phyloP scores from a whole-genome alignment of 495 filamentous ascomycete genomes.

The Podospora bellae-mahoneyi region DNA sequence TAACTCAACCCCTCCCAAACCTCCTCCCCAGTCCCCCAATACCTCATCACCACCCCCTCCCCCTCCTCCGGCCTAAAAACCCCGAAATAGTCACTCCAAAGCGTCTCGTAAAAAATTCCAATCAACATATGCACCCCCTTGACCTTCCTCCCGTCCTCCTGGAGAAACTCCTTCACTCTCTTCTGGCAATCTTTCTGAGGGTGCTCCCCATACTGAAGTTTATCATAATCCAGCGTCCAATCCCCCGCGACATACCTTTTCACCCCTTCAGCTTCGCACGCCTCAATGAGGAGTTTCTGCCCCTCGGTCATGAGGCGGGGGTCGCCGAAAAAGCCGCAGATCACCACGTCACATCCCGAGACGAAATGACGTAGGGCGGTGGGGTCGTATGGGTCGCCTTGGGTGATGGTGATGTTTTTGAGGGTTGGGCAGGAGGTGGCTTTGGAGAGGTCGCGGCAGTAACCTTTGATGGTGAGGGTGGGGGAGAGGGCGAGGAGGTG shows the following conservation, averaged over 20 bases:
- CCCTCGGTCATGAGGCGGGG: neutral
- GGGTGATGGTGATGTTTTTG: neutral
- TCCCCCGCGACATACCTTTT: neutral
- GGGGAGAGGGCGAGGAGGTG: neutral
- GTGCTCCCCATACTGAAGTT: neutral
- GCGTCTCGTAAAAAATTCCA: neutral
- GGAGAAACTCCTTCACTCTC: neutral
- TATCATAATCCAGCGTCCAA: neutral
- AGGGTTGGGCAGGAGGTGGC: neutral
- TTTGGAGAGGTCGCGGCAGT: neutral
- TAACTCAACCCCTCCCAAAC: neutral
- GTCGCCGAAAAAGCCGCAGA: neutral
- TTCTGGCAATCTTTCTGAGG: neutral
- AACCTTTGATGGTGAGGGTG: neutral
- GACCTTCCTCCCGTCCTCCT: neutral
- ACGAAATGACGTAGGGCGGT: neutral
- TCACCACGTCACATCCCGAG: neutral
- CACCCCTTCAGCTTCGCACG: neutral
- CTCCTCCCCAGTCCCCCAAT: neutral
- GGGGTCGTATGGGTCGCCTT: neutral
- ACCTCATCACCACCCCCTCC: neutral
- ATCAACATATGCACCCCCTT: neutral
- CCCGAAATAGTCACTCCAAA: neutral
- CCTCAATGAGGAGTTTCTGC: neutral
- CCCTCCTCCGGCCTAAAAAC: neutral